Base-by-base conservation (phyloP, 257 asterid species). In the Nicotiana paniculata region DNA sequence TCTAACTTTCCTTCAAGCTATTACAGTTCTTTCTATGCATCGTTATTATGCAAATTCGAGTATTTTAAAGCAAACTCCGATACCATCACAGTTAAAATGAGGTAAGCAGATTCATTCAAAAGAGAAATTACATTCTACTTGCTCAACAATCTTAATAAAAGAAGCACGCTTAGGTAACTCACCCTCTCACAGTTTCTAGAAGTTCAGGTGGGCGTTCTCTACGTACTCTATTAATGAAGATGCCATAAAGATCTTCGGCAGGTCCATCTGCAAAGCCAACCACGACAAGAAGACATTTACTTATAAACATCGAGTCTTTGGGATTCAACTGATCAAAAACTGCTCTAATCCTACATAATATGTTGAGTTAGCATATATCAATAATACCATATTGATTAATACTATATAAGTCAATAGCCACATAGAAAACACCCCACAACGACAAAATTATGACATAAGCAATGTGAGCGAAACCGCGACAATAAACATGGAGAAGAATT, bases 181-280 rank as follows among this genome's bases (percentile, higher is more conserved):
- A 94, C 98, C 98, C 98, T 87, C 96, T 93, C 63, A 96, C 90
- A 46, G 90, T 91, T 86, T 96, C 97, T 77, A 94, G 88, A 88
- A 90, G 85, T 90, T 93, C 98, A 6, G 99, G 97, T 6, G 97
- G 97, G 37, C 98, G 93, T 89, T 96, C 99, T 87, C 97, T 89
- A 2, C 99, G 98, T 39, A 96, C 98, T 87, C 91, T 92, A 74
- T 93, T 96, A 62, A 96, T 93, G 83, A 96, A 94, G 85, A 96
- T 91, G 35, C 98, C 98, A 82, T 92, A 96, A 68, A 96, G 97
- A 90, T 96, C 99, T 87, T 96, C 99, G 6, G 99, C 98, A 74
- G 99, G 99, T 84, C 99, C 99, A 90, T 96, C 99, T 96, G 85
- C 69, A 48, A 54, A 64, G 54, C 80, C 82, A 83, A 55, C 12